phyloP scores from a whole-genome alignment of 179 eudicot species.

The Patellifolia procumbens region DNA sequence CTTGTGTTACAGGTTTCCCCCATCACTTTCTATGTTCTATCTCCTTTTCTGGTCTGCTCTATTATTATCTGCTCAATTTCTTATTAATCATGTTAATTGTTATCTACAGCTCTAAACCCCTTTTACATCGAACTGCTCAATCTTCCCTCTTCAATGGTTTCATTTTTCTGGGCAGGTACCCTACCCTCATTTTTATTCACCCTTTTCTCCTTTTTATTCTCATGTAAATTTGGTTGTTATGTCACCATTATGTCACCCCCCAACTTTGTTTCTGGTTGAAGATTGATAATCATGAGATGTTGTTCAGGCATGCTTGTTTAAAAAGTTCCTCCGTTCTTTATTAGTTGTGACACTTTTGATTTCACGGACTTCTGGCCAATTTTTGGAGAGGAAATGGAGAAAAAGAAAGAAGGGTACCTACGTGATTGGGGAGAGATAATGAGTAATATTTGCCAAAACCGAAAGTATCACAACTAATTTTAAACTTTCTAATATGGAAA shows the following conservation, averaged over 20 bases:
- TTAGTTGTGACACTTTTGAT: no score
- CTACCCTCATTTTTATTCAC: background rate
- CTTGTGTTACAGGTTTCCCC: conserved; percentile 78
- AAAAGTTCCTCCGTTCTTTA: no score
- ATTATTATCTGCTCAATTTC: background rate
- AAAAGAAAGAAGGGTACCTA: no score
- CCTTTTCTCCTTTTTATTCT: background rate
- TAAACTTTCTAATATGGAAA: no score
- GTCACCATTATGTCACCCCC: background rate
- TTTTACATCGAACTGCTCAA: conserved; percentile 73
- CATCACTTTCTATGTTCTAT: background rate
- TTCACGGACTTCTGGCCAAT: no score
- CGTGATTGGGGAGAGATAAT: no score
- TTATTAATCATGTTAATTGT: background rate
- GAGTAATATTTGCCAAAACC: no score
- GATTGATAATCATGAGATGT: no score
- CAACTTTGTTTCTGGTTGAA: background rate
- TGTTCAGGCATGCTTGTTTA: no score
- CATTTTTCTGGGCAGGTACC: conserved; percentile 91
- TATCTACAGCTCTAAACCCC: conserved; percentile 61
- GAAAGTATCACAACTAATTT: no score
- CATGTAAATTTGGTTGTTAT: background rate
- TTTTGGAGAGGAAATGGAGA: no score
- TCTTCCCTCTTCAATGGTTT: conserved; percentile 87
- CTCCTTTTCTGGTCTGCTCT: background rate